Evolutionary conservation across 208 protist genomes (phyloP), one percentile per base, ranked within the genome.

Genomic region (Leishmania turanica): DNA sequence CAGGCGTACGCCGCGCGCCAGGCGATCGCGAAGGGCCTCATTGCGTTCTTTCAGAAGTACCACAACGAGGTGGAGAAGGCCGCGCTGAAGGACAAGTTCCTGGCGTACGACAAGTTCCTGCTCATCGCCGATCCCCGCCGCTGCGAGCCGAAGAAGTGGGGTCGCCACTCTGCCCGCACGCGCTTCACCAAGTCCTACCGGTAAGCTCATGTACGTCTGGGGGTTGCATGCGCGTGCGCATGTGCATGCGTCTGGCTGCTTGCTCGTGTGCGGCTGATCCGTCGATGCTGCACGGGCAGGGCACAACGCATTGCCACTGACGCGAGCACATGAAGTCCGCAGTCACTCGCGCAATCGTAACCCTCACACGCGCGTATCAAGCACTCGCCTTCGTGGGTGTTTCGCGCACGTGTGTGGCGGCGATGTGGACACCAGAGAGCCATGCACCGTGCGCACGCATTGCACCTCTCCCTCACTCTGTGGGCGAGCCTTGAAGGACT

Each of bases 141-240:
- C 89, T 99, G 97, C 92, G 99, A 99, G 95, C 97, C 99, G 80
- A 99, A 99, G 99, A 99, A 99, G 93, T 99, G 99, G 92, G 99
- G 99, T 86, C 99, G 99, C 93, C 98, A 97, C 85, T 99, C 98
- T 98, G 99, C 99, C 87, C 98, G 99, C 86, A 98, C 99, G 34
- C 93, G 99, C 89, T 99, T 98, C 95, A 99, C 99, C 90, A 99
- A 99, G 95, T 99, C 99, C 66, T 99, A 99, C 97, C 96, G 99
- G 96, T 99, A 99, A 88, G 75, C 71, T 47, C 51, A 49, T n/a
- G 66, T 19, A 31, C 27, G 40, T 31, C n/a, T 69, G 75, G 66
- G 77, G 69, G 5, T 24, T 68, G 24, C 31, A 42, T 79, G 51
- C 15, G 64, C 24, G 27, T 74, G 49, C 42, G 34, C 37, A 24